phyloP scores from a whole-genome alignment of 208 protist species.

The Herpetomonas samuelpessoai region DNA sequence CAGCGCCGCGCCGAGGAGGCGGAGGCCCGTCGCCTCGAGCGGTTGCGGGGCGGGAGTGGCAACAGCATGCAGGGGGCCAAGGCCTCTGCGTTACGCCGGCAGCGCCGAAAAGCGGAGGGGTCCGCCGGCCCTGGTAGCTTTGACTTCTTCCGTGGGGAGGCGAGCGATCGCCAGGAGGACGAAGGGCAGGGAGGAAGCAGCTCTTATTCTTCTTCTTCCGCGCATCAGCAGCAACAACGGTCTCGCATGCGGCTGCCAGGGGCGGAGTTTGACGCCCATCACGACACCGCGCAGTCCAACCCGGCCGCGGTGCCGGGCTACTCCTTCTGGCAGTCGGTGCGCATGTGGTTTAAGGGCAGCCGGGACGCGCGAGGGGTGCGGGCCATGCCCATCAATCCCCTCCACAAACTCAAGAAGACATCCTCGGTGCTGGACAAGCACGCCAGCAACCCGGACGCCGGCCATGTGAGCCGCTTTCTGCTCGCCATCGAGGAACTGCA shows the following conservation, averaged over 20 bases:
- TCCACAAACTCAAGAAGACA: constrained; percentile 13
- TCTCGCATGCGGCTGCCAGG: neutral
- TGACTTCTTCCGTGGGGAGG: neutral
- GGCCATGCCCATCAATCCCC: constrained; percentile 11
- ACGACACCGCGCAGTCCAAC: neutral
- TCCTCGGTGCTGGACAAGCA: neutral
- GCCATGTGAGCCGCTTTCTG: constrained; percentile 21
- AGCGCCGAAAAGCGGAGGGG: neutral
- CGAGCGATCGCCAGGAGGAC: no score
- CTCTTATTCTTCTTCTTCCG: no score
- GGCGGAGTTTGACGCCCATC: neutral
- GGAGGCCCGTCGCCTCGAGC: constrained; percentile 16
- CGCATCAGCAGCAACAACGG: no score
- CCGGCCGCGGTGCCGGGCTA: constrained; percentile 7
- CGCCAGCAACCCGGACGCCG: constrained; percentile 14
- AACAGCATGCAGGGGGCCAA: neutral
- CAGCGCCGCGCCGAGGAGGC: constrained; percentile 19
- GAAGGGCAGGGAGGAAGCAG: neutral
- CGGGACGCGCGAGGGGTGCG: no score
- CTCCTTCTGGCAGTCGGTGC: constrained; percentile 11
- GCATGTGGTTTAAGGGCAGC: constrained; percentile 1
- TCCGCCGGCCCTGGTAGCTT: neutral
- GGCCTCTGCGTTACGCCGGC: neutral
- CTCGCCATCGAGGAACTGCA: constrained; percentile 27
- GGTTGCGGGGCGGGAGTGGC: neutral